Conservation (phyloP, 139 green algal genomes). For the Volvox africanus region DNA sequence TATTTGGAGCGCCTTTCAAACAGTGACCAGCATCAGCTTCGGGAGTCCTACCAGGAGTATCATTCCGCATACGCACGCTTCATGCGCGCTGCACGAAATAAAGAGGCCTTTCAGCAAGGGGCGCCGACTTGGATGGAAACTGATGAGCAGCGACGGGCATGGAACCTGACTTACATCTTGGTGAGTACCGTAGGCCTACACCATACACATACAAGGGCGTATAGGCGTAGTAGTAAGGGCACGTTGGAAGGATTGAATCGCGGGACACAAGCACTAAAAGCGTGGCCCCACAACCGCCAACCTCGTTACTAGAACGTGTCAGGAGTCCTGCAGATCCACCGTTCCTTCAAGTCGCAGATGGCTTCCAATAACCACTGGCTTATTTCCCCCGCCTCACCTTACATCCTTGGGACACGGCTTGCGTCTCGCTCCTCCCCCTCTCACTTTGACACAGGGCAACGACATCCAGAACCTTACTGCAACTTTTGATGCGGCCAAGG, state of each 20-base stretch:
- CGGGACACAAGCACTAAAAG: too few species aligned
- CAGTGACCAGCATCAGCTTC: conserved; percentile 28
- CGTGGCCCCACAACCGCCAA: too few species aligned
- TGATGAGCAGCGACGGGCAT: not conserved
- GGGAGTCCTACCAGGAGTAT: conserved; percentile 43
- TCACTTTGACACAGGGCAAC: not conserved
- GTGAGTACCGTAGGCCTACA: not conserved
- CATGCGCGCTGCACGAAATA: conserved; percentile 22
- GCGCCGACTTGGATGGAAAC: conserved; percentile 21
- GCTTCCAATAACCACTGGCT: too few species aligned
- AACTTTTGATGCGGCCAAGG: not conserved
- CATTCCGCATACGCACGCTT: not conserved
- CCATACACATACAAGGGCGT: too few species aligned
- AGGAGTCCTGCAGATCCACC: too few species aligned
- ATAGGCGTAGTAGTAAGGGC: too few species aligned
- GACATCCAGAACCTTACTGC: not conserved
- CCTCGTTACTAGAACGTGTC: too few species aligned
- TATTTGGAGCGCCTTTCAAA: not conserved
- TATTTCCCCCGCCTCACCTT: too few species aligned
- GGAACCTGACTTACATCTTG: conserved; percentile 29
- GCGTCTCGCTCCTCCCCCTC: too few species aligned
- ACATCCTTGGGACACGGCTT: too few species aligned
- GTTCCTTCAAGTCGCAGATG: too few species aligned
- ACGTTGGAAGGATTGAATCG: too few species aligned
- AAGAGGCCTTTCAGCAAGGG: not conserved